A percentile compares a stretch with the other conserved stretches of the same genome.
Evolutionary conservation across 495 filamentous ascomycete genomes (phyloP).

Genomic region (Penicillium paradoxum): DNA sequence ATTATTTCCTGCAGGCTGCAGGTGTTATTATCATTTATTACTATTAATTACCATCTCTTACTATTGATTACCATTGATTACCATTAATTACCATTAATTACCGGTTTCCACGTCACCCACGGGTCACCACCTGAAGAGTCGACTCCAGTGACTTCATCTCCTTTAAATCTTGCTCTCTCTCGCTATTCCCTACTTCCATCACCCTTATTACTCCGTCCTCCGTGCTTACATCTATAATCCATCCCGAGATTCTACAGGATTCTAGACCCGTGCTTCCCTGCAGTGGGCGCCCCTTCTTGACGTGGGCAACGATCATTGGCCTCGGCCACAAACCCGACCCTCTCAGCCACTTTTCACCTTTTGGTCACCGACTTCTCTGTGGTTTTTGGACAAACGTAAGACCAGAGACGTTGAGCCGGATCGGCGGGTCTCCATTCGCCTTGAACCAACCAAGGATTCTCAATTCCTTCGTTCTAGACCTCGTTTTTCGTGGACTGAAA

Average conservation of each 20-base stretch:
- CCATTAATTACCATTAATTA: background rate
- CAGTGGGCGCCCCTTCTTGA: constrained; percentile 29
- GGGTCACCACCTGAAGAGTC: background rate
- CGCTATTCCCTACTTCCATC: background rate
- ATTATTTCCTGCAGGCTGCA: background rate
- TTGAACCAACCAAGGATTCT: constrained; percentile 21
- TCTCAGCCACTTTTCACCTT: constrained; percentile 23
- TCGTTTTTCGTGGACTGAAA: constrained; percentile 23
- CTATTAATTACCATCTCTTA: background rate
- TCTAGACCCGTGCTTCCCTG: constrained; percentile 26
- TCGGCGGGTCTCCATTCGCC: constrained; percentile 21
- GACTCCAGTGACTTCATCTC: background rate
- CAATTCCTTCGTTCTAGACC: constrained; percentile 35
- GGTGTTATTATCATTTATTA: background rate
- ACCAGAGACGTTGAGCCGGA: constrained; percentile 30
- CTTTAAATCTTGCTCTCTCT: constrained; percentile 7
- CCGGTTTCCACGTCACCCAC: background rate
- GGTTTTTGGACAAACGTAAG: constrained; percentile 12
- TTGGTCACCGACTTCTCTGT: constrained; percentile 30
- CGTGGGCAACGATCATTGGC: constrained; percentile 43
- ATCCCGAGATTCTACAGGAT: background rate
- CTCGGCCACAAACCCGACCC: constrained; percentile 26
- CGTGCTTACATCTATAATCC: background rate
- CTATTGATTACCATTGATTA: background rate
- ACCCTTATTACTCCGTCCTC: no score